These are phyloP conservation scores for Capsicum pubescens DNA, from an alignment of 257 asterid genomes.

Conservation along the genomic window DNA sequence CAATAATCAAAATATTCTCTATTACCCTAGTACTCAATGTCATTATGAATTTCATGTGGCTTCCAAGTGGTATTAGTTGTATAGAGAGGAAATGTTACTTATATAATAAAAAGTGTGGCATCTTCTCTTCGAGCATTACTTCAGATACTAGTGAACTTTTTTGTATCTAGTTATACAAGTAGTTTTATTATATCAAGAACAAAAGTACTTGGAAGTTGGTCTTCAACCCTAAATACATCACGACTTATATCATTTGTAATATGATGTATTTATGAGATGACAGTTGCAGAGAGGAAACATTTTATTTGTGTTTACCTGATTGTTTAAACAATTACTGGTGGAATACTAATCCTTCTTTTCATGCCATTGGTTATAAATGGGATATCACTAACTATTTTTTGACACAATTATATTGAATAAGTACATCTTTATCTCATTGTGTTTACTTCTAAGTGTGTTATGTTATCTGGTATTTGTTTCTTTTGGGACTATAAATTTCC, in stretches of 20 bases:
- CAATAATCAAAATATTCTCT: background rate
- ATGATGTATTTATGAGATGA: background rate
- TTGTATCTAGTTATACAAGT: too few relatives aligned
- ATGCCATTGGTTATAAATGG: slow-evolving; percentile 90
- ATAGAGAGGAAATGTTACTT: background rate
- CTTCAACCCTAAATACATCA: too few relatives aligned
- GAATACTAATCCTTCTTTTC: slow-evolving; percentile 87
- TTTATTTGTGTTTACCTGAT: slow-evolving; percentile 60
- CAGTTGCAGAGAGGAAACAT: background rate
- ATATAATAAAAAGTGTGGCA: background rate
- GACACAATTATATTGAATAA: slow-evolving; percentile 95
- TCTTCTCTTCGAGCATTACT: background rate
- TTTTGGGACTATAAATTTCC: background rate
- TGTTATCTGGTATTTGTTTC: slow-evolving; percentile 6
- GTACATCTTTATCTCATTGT: slow-evolving; percentile 37
- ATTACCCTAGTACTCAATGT: slow-evolving; percentile 7
- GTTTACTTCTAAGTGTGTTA: background rate
- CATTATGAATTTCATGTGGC: background rate
- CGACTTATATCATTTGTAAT: background rate
- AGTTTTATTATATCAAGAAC: too few relatives aligned
- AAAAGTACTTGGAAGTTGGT: too few relatives aligned
- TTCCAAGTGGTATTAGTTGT: background rate
- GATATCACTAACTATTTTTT: slow-evolving; percentile 86
- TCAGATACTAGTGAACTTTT: too few relatives aligned
- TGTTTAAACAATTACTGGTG: slow-evolving; percentile 93